These are phyloP conservation scores for Lithocarpus polystachyus DNA, from an alignment of 306 rosid genomes.

Conservation along the genomic window DNA sequence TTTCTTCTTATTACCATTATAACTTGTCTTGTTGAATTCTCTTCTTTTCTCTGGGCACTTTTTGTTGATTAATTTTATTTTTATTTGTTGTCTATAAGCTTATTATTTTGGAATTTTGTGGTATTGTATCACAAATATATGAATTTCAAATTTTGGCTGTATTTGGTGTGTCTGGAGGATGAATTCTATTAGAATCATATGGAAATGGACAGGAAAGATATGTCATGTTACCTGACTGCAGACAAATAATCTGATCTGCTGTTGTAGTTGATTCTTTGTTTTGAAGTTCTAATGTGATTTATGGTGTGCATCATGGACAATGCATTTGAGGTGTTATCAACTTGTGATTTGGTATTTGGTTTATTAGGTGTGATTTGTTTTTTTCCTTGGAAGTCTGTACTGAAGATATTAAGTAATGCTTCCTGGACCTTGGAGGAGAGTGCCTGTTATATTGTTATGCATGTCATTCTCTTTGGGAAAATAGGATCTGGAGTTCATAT, in stretches of 20 bases:
- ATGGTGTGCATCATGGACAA: constrained; percentile 18
- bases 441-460: not conserved
- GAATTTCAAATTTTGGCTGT: not conserved
- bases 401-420: constrained; percentile 16
- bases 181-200: not conserved
- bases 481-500: not conserved
- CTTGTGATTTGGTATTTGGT: constrained; percentile 12
- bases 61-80: not conserved
- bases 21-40: constrained; percentile 1
- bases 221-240: constrained; percentile 3
- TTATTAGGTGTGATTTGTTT: not conserved
- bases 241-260: constrained; percentile 3
- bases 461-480: not conserved
- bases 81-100: not conserved
- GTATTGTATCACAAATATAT: not conserved
- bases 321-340: constrained; percentile 5
- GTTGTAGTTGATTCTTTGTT: constrained; percentile 2
- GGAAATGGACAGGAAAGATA: constrained; percentile 8
- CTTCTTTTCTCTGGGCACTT: not conserved
- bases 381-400: constrained; percentile 6
- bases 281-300: constrained; percentile 9
- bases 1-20: constrained; percentile 1
- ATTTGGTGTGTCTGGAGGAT: not conserved
- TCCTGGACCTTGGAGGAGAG: constrained; percentile 8
- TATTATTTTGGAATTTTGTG: not conserved